phyloP scores from a whole-genome alignment of 2,329 filamentous ascomycete genomes.

The Xylaria sp. region DNA sequence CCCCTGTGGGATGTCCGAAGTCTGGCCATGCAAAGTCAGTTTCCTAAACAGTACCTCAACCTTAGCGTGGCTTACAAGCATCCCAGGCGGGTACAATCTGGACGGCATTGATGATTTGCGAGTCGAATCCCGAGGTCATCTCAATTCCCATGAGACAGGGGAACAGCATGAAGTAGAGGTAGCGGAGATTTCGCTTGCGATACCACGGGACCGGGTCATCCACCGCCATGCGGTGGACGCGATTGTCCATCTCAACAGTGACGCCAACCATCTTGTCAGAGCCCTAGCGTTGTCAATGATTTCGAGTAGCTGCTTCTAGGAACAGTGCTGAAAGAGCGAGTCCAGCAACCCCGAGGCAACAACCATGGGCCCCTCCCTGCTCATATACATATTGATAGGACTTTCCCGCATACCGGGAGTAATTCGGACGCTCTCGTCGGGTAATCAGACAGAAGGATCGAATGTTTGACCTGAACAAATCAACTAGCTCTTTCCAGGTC shows the following conservation, averaged over 20 bases:
- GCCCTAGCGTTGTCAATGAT: constrained; percentile 10
- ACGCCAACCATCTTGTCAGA: constrained; percentile 45
- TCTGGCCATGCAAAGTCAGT: constrained; percentile 38
- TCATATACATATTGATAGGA: constrained; percentile 37
- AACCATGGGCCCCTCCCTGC: constrained; percentile 28
- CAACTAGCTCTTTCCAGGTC: constrained; percentile 30
- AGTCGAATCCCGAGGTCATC: constrained; percentile 68
- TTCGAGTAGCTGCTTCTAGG: constrained; percentile 5
- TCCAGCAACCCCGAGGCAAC: constrained; percentile 27
- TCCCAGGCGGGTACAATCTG: constrained; percentile 53
- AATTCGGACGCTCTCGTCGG: constrained; percentile 43
- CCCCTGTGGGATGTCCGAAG: constrained; percentile 49
- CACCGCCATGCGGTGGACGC: constrained; percentile 56
- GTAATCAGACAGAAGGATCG: constrained; percentile 44
- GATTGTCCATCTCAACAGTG: constrained; percentile 44
- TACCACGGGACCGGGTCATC: constrained; percentile 61
- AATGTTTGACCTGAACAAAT: constrained; percentile 39
- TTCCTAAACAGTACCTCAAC: background rate
- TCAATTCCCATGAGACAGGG: constrained; percentile 69
- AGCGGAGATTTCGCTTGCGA: constrained; percentile 65
- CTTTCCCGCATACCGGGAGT: constrained; percentile 37
- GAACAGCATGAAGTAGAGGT: constrained; percentile 65
- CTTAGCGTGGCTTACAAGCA: constrained; percentile 46
- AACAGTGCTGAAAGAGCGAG: constrained; percentile 17
- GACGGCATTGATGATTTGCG: constrained; percentile 55